A percentile compares a stretch with the other conserved stretches of the same genome.
phyloP scores from a whole-genome alignment of 148 eudicot genomes.

The Camellia japonica region DNA sequence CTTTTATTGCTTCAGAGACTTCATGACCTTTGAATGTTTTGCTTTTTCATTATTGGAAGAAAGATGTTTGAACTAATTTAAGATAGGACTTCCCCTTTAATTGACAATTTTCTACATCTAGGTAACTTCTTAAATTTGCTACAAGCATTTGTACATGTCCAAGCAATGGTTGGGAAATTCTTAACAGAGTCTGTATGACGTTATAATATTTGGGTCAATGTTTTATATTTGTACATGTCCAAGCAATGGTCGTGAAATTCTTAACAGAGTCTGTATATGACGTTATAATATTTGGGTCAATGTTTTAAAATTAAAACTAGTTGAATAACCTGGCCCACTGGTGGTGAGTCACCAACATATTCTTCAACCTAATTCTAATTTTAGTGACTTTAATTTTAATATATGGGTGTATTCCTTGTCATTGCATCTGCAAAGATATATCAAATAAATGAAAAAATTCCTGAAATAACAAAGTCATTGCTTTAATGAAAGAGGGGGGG shows the following conservation, averaged over 20 bases:
- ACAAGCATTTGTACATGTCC: neutral
- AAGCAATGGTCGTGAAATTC: neutral
- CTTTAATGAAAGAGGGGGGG: neutral
- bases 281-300: neutral
- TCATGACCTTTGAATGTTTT: neutral
- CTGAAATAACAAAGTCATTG: neutral
- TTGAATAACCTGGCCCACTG: too few species aligned
- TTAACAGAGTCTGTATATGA: neutral
- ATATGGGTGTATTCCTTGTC: neutral
- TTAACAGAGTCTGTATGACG: neutral
- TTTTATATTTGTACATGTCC: neutral
- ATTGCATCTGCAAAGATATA: neutral
- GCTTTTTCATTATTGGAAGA: neutral
- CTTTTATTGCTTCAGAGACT: neutral
- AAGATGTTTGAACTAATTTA: neutral
- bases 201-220: neutral
- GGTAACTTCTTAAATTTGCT: neutral
- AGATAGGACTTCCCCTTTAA: neutral
- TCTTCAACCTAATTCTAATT: neutral
- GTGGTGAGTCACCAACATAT: neutral
- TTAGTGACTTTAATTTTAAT: neutral
- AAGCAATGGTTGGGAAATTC: neutral
- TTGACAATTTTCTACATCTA: neutral
- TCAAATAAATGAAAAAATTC: neutral
- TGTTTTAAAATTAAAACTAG: too few species aligned